phyloP scores from a whole-genome alignment of 2,329 filamentous ascomycete species.

The Fusarium foetens region DNA sequence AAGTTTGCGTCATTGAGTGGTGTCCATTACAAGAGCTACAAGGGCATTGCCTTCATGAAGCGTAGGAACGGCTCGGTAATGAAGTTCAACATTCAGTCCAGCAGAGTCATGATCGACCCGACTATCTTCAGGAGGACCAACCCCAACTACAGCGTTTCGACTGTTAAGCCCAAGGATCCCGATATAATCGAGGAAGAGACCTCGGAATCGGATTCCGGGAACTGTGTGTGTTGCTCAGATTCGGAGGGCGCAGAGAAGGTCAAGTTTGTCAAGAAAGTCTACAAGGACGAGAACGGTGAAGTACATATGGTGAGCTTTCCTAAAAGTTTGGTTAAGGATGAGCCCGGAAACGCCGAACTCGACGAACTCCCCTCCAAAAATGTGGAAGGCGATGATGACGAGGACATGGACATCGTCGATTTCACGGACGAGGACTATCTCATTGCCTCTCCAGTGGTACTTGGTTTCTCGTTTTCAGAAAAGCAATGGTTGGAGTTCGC shows the following conservation, averaged over 20 bases:
- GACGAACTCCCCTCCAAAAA: constrained; percentile 59
- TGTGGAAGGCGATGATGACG: background rate
- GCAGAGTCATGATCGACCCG: constrained; percentile 88
- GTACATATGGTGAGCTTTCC: constrained; percentile 47
- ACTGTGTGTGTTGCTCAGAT: constrained; percentile 54
- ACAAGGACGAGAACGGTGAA: constrained; percentile 57
- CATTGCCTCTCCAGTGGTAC: constrained; percentile 83
- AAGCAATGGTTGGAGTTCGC: constrained; percentile 92
- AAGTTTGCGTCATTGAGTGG: constrained; percentile 85
- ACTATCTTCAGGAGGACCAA: constrained; percentile 85
- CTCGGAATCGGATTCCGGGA: constrained; percentile 53
- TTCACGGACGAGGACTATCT: constrained; percentile 88
- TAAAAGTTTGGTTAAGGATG: constrained; percentile 47
- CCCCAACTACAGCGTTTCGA: constrained; percentile 83
- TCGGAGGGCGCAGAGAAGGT: constrained; percentile 55
- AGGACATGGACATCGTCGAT: constrained; percentile 44
- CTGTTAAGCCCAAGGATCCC: constrained; percentile 77
- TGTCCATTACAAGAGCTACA: constrained; percentile 83
- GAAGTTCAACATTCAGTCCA: constrained; percentile 87
- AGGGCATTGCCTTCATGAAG: constrained; percentile 87
- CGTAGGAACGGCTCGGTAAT: constrained; percentile 71
- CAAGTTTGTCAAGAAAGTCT: constrained; percentile 63
- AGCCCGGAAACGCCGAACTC: constrained; percentile 59
- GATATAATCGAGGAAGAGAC: constrained; percentile 64
- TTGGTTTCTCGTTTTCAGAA: constrained; percentile 88